A percentile compares a stretch with the other conserved stretches of the same genome.
These are phyloP conservation scores for Chaetomium sp. DNA, from an alignment of 2,329 filamentous ascomycete species.

Conservation along the genomic window DNA sequence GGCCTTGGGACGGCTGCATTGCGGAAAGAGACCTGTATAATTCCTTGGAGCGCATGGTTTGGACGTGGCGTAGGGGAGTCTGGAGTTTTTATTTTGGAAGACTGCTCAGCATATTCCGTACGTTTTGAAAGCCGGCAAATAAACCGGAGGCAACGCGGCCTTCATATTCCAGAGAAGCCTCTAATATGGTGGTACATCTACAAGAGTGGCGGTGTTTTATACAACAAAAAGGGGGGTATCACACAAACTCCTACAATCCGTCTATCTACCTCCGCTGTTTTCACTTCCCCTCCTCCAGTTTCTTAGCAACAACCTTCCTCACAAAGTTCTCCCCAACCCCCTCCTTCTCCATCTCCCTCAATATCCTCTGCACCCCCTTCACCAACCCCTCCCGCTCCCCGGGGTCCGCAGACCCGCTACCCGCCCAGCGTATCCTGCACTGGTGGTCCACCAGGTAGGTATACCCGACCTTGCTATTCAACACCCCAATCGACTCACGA, in stretches of 20 bases:
- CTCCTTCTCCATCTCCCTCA: slow-evolving; percentile 57
- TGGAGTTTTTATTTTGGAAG: neutral
- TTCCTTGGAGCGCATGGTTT: slow-evolving; percentile 8
- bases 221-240: slow-evolving; percentile 25
- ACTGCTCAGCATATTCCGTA: neutral
- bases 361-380: slow-evolving; percentile 63
- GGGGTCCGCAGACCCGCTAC: slow-evolving; percentile 68
- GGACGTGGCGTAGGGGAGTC: slow-evolving; percentile 15
- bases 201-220: slow-evolving; percentile 24
- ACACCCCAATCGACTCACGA: slow-evolving; percentile 64
- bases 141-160: slow-evolving; percentile 9
- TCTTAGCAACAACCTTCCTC: slow-evolving; percentile 24
- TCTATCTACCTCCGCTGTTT: neutral
- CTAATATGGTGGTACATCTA: slow-evolving; percentile 3
- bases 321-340: slow-evolving; percentile 27
- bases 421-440: slow-evolving; percentile 93
- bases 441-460: slow-evolving; percentile 86
- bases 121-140: neutral
- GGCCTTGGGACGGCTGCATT: neutral
- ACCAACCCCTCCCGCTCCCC: slow-evolving; percentile 69
- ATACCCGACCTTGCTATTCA: slow-evolving; percentile 93
- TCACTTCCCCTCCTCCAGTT: slow-evolving; percentile 12
- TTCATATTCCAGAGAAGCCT: neutral
- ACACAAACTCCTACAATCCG: slow-evolving; percentile 6
- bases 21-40: slow-evolving; percentile 9